These are phyloP conservation scores for Tricholoma bakamatsutake DNA, from an alignment of 768 basidiomycete species.

Conservation along the genomic window DNA sequence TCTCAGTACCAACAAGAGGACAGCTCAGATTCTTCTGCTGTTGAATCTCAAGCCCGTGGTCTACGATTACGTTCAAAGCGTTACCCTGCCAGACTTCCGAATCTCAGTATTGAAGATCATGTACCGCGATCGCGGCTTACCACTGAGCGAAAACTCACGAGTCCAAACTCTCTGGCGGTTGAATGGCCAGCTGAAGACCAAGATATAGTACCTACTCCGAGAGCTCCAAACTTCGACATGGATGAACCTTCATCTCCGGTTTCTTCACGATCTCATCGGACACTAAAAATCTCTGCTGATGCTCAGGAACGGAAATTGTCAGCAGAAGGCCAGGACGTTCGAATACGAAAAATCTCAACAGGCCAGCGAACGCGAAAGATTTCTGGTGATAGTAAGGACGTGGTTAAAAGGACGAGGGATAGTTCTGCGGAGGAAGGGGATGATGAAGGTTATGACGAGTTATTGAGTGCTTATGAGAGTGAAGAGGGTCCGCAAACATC, in stretches of 20 bases:
- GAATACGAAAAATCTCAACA: constrained; percentile 40
- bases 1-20: constrained; percentile 25
- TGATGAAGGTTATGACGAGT: constrained; percentile 70
- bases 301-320: constrained; percentile 29
- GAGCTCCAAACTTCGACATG: constrained; percentile 41
- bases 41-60: constrained; percentile 28
- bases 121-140: constrained; percentile 12
- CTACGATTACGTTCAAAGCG: constrained; percentile 52
- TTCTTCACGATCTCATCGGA: constrained; percentile 24
- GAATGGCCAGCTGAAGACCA: constrained; percentile 48
- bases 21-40: constrained; percentile 46
- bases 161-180: constrained; percentile 43
- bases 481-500: constrained; percentile 39
- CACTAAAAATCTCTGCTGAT: constrained; percentile 38
- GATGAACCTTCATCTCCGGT: constrained; percentile 24
- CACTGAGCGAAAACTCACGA: constrained; percentile 32
- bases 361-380: constrained; percentile 40
- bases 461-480: constrained; percentile 79
- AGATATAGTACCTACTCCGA: constrained; percentile 53
- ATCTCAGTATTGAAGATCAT: constrained; percentile 39
- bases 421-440: constrained; percentile 75
- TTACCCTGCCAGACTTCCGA: constrained; percentile 37
- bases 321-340: constrained; percentile 27
- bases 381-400: constrained; percentile 37
- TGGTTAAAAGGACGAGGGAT: constrained; percentile 37